Evolutionary conservation across 208 protist genomes (phyloP), one percentile per base, ranked within the genome.

Genomic region (Dictyostelium gargantuum): DNA sequence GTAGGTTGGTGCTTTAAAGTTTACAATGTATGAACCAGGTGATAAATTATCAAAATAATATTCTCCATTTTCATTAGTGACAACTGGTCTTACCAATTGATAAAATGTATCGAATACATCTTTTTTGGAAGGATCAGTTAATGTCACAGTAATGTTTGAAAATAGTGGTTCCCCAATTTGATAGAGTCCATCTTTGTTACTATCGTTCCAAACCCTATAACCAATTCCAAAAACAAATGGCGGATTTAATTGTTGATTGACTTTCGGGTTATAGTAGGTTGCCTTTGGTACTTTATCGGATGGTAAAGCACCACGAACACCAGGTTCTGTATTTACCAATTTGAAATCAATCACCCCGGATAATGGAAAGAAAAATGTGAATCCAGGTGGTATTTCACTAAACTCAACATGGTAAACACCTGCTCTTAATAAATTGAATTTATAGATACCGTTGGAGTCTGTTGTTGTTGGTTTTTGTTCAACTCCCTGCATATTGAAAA

Each of bases 1-100:
- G 26, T 46, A 10, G n/a, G 15, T 1, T 32, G 44, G 80, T n/a
- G 35, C 23, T 23, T 52, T 19, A 46, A 85, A 85, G 19, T 46
- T n/a, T 2, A 85, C 61, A 26, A 58, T 8, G 46, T 85, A 85
- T 11, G 0, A 0, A 15, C 63, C 63, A 15, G 13, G 10, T 26
- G 2, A 15, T 13, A 85, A 29, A 44, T 58, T 42, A 32, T 85
- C 80, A 21, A 85, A 85, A 44, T 26, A 73, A 50, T 85, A 85
- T 26, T 72, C 9, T 29, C 80, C 80, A 6, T 32, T 46, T 2
- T 0, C 1, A 54, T 85, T 48, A 1, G 80, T 85, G 13, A 19
- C 26, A 1, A 1, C 15, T 54, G 74, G 74, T 6, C 1, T 2
- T 0, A 85, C 42, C 32, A 0, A 2, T 3, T 29, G 9, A 10